These are phyloP conservation scores for Halteria grandinella DNA, from an alignment of 73 alveolate species.

Conservation along the genomic window DNA sequence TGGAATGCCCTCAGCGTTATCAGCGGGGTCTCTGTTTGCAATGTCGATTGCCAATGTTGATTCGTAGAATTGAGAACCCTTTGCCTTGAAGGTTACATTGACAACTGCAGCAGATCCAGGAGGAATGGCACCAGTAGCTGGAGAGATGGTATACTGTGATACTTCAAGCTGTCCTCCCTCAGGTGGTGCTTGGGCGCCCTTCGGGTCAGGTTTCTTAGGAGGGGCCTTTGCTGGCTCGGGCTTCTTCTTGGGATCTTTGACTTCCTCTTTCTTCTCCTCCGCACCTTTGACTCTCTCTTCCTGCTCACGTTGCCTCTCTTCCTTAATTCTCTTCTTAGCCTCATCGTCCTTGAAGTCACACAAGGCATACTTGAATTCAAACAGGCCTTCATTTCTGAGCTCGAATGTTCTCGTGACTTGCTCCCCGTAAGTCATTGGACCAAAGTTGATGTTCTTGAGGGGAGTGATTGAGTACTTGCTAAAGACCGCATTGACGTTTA, in stretches of 20 bases:
- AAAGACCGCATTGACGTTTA: conserved; percentile 93
- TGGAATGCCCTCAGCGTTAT: conserved; percentile 95
- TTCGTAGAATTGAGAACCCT: conserved; percentile 94
- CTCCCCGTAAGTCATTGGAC: conserved; percentile 96
- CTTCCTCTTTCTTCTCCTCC: conserved; percentile 66
- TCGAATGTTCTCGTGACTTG: conserved; percentile 92
- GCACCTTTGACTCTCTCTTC: conserved; percentile 66
- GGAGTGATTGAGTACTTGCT: conserved; percentile 96
- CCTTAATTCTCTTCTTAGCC: conserved; percentile 84
- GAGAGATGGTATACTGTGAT: conserved; percentile 92
- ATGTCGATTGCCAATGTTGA: conserved; percentile 95
- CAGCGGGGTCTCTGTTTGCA: conserved; percentile 96
- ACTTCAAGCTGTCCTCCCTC: conserved; percentile 92
- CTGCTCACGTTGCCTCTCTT: conserved; percentile 79
- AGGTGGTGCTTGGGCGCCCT: conserved; percentile 87
- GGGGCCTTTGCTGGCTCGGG: conserved; percentile 87
- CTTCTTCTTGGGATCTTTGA: conserved; percentile 56
- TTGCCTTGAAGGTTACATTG: conserved; percentile 93
- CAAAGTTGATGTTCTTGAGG: conserved; percentile 96
- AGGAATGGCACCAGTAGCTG: conserved; percentile 92
- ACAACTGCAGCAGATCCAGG: conserved; percentile 91
- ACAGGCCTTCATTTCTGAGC: conserved; percentile 97
- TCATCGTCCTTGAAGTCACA: conserved; percentile 95
- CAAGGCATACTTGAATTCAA: conserved; percentile 95
- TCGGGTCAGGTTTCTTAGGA: conserved; percentile 87